Conservation (phyloP, 2,329 filamentous ascomycete genomes). For the Dendryphion nanum region DNA sequence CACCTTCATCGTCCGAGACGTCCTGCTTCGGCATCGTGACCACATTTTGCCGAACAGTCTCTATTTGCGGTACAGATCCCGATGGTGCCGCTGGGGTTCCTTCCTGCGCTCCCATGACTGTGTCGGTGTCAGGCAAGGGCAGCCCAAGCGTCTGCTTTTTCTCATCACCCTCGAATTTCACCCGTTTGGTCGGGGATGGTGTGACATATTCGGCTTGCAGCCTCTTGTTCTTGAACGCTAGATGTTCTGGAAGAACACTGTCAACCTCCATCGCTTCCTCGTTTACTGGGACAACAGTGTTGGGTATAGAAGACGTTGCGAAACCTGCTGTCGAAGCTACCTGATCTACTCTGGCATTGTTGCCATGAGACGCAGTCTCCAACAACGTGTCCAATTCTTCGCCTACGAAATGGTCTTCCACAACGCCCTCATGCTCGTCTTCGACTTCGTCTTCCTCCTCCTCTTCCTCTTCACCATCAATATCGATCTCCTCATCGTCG, state of each 20-base stretch:
- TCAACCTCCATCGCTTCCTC: neutral
- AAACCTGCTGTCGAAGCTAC: too few relatives aligned
- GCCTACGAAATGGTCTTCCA: slow-evolving; percentile 52
- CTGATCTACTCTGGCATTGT: too few relatives aligned
- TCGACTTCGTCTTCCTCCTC: slow-evolving; percentile 17
- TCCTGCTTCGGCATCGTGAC: too few relatives aligned
- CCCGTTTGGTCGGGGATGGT: slow-evolving; percentile 24
- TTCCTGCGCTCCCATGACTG: too few relatives aligned
- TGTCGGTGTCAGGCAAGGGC: too few relatives aligned
- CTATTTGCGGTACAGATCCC: neutral
- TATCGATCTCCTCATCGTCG: slow-evolving; percentile 16
- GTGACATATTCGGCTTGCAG: neutral
- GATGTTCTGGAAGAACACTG: neutral
- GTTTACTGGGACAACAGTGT: too few relatives aligned
- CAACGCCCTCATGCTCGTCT: slow-evolving; percentile 44
- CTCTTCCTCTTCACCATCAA: slow-evolving; percentile 18
- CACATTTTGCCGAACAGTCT: neutral
- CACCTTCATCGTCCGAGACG: slow-evolving; percentile 15
- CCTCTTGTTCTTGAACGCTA: too few relatives aligned
- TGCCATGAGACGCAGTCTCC: slow-evolving; percentile 14
- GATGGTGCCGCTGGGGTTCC: slow-evolving; percentile 15
- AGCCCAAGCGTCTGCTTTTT: too few relatives aligned
- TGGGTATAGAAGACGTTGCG: too few relatives aligned
- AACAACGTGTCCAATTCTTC: slow-evolving; percentile 26
- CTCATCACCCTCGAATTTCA: slow-evolving; percentile 11